Percentiles rank a stretch among this genome's conserved stretches.
Evolutionary conservation across 805 yeast genomes (phyloP).

Genomic region (Saccharomycopsis sp.): DNA sequence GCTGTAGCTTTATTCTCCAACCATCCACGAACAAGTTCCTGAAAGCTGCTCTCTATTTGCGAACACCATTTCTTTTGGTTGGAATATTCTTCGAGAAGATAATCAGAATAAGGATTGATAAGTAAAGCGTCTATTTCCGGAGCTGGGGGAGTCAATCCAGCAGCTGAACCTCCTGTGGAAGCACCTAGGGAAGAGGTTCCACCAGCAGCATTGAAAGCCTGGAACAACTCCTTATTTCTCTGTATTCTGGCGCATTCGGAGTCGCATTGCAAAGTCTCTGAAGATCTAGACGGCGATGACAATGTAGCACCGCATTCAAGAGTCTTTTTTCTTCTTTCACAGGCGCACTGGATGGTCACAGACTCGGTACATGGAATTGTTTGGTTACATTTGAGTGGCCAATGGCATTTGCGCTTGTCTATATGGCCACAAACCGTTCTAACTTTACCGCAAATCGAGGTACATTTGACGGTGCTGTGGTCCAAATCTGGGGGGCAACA

Average conservation of each 20-base stretch:
- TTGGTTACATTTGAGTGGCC: slow-evolving; percentile 46
- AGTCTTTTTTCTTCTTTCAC: slow-evolving; percentile 48
- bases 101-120: slow-evolving; percentile 37
- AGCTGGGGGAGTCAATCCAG: slow-evolving; percentile 4
- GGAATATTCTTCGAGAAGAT: slow-evolving; percentile 39
- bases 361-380: slow-evolving; percentile 42
- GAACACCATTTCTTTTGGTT: slow-evolving; percentile 65
- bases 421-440: slow-evolving; percentile 58
- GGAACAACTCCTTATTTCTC: slow-evolving; percentile 55
- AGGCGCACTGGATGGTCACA: slow-evolving; percentile 50
- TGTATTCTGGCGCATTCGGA: slow-evolving; percentile 56
- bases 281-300: slow-evolving; percentile 23
- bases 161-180: slow-evolving; percentile 20
- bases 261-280: slow-evolving; percentile 49
- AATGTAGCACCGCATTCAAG: slow-evolving; percentile 49
- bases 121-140: slow-evolving; percentile 25
- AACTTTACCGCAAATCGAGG: slow-evolving; percentile 47
- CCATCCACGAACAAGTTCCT: slow-evolving; percentile 35
- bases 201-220: slow-evolving; percentile 45
- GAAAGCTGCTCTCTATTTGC: slow-evolving; percentile 49
- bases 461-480: slow-evolving; percentile 51
- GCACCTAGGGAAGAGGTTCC: slow-evolving; percentile 20
- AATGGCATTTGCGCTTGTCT: slow-evolving; percentile 62
- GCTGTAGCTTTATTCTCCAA: slow-evolving; percentile 27
- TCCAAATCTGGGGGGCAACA: slow-evolving; percentile 53